These are phyloP conservation scores for Thymus quinquecostatus DNA, from an alignment of 257 asterid genomes.

Conservation along the genomic window DNA sequence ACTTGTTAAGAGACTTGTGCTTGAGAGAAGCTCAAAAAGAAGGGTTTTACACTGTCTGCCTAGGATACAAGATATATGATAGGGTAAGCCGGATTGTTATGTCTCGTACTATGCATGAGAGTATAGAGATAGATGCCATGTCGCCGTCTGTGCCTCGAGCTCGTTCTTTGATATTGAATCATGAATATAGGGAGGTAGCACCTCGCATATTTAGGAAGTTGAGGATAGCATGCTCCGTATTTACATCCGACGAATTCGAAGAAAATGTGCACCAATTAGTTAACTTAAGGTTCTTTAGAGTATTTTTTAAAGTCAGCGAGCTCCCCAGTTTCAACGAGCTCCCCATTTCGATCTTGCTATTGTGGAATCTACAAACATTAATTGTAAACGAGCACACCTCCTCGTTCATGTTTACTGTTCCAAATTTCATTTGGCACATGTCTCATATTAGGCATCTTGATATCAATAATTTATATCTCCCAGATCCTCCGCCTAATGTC, in stretches of 20 bases:
- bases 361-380: neutral
- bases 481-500: neutral
- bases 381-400: neutral
- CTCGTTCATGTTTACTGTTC: neutral
- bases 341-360: neutral
- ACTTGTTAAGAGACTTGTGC: neutral
- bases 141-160: too few relatives aligned
- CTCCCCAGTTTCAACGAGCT: neutral
- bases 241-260: too few relatives aligned
- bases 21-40: constrained; percentile 4
- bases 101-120: too few relatives aligned
- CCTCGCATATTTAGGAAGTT: too few relatives aligned
- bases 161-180: too few relatives aligned
- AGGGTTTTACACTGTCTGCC: neutral
- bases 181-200: too few relatives aligned
- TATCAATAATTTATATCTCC: neutral
- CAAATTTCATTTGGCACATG: neutral
- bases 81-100: too few relatives aligned
- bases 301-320: too few relatives aligned
- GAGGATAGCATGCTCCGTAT: too few relatives aligned
- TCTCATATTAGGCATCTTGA: neutral
- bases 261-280: neutral
- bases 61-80: too few relatives aligned
- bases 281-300: neutral
- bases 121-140: too few relatives aligned